Percentiles rank a stretch among this genome's conserved stretches.
phyloP scores from a whole-genome alignment of 768 basidiomycete species.

The Boletellus emodensis region DNA sequence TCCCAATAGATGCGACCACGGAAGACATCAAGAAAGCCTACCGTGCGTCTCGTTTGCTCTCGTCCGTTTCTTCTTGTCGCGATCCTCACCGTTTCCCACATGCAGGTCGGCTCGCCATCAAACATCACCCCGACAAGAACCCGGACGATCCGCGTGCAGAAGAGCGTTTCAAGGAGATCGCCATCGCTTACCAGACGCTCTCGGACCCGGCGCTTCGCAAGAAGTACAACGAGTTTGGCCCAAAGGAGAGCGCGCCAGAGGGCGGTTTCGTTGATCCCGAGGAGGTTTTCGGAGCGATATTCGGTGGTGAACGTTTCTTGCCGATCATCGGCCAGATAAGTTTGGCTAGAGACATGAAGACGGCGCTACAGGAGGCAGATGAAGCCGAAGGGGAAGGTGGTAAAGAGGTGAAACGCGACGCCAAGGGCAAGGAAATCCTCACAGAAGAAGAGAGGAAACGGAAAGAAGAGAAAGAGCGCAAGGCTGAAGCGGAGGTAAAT shows the following conservation, averaged over 20 bases:
- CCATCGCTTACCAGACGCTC: constrained; percentile 84
- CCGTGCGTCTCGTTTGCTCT: constrained; percentile 40
- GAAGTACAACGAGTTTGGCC: constrained; percentile 91
- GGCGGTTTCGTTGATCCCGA: constrained; percentile 88
- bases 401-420: constrained; percentile 44
- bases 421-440: constrained; percentile 50
- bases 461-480: constrained; percentile 68
- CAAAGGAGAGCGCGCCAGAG: constrained; percentile 76
- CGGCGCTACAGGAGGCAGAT: constrained; percentile 83
- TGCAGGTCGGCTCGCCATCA: constrained; percentile 78
- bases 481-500: constrained; percentile 63
- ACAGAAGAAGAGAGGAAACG: constrained; percentile 69
- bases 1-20: constrained; percentile 66
- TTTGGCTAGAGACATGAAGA: constrained; percentile 88
- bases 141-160: constrained; percentile 81
- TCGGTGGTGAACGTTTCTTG: constrained; percentile 82
- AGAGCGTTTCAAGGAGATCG: constrained; percentile 87
- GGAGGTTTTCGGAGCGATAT: constrained; percentile 77
- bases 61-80: background rate
- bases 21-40: constrained; percentile 93
- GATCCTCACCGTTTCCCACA: background rate
- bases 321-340: constrained; percentile 89
- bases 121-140: constrained; percentile 91
- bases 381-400: constrained; percentile 53
- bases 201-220: constrained; percentile 70